phyloP scores from a whole-genome alignment of 1,284 basidiomycete species.

The Neolentinus lepideus region DNA sequence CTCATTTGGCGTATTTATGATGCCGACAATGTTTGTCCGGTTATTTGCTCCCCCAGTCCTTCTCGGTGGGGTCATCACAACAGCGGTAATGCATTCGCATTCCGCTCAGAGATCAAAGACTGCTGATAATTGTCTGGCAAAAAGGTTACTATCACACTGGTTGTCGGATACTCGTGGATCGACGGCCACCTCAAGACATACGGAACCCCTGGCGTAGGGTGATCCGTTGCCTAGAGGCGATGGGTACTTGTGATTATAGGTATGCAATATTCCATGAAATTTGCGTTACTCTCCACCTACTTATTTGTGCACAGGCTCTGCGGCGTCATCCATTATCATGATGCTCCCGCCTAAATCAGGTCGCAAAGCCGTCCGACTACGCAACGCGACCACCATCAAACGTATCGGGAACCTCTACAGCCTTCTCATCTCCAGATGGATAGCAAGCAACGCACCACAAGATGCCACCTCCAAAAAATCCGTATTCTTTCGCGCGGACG shows the following conservation, averaged over 20 bases:
- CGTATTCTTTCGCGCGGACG: slow-evolving; percentile 21
- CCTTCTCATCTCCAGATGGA: slow-evolving; percentile 38
- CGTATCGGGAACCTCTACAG: slow-evolving; percentile 34
- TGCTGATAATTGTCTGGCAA: too few relatives aligned
- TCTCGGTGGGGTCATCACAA: slow-evolving; percentile 29
- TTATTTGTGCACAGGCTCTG: slow-evolving; percentile 23
- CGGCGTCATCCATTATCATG: slow-evolving; percentile 40
- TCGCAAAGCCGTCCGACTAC: slow-evolving; percentile 38
- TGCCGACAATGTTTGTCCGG: slow-evolving; percentile 49
- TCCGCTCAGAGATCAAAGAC: too few relatives aligned
- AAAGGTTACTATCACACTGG: slow-evolving; percentile 35
- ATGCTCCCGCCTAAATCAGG: slow-evolving; percentile 43
- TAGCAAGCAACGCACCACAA: slow-evolving; percentile 17
- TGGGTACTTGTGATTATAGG: slow-evolving; percentile 40
- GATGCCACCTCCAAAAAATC: slow-evolving; percentile 14
- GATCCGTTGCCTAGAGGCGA: slow-evolving; percentile 45
- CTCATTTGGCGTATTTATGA: slow-evolving; percentile 38
- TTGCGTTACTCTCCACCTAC: neutral
- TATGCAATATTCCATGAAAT: slow-evolving; percentile 12
- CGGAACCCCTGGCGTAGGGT: slow-evolving; percentile 47
- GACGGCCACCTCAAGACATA: slow-evolving; percentile 41
- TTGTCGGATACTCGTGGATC: slow-evolving; percentile 58
- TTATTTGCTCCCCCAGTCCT: slow-evolving; percentile 38
- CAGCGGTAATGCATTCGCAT: slow-evolving; percentile 22
- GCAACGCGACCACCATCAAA: slow-evolving; percentile 33